Evolutionary conservation across 2,329 filamentous ascomycete species (phyloP).

Genomic region (Ascochyta fabae): DNA sequence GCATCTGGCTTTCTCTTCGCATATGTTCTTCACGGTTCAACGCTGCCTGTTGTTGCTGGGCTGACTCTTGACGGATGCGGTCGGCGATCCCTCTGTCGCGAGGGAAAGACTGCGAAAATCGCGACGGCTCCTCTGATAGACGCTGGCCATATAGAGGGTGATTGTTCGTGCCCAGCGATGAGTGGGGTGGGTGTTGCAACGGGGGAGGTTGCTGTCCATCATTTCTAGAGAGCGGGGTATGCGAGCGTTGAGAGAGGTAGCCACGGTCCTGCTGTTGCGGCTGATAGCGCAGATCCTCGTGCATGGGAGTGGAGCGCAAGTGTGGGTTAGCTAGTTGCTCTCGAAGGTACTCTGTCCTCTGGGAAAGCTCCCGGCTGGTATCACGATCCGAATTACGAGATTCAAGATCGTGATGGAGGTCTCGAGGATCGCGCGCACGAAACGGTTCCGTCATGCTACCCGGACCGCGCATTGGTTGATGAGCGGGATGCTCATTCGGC

Average conservation of each 20-base stretch:
- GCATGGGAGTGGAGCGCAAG: conserved; percentile 29
- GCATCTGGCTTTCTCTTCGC: conserved; percentile 28
- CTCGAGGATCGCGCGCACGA: conserved; percentile 39
- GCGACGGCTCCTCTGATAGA: conserved; percentile 34
- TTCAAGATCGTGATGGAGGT: conserved; percentile 38
- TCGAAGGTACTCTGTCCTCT: conserved; percentile 38
- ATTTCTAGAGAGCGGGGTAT: conserved; percentile 41
- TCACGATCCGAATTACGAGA: conserved; percentile 43
- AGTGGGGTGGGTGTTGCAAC: conserved; percentile 43
- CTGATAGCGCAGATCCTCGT: conserved; percentile 40
- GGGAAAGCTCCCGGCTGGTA: conserved; percentile 40
- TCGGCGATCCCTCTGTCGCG: conserved; percentile 36
- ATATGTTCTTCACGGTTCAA: conserved; percentile 34
- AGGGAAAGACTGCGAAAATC: conserved; percentile 32
- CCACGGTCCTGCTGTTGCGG: conserved; percentile 36
- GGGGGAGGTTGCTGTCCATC: conserved; percentile 38
- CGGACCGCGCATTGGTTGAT: conserved; percentile 33
- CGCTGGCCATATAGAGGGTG: conserved; percentile 38
- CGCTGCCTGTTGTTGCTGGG: conserved; percentile 32
- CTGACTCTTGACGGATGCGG: conserved; percentile 42
- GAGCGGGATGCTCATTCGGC: conserved; percentile 37
- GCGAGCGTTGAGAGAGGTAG: conserved; percentile 40
- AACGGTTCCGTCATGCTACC: conserved; percentile 36
- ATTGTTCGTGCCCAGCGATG: conserved; percentile 35
- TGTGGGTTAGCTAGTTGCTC: conserved; percentile 38